Conservation (phyloP, 225 moss, liverwort and hornwort genomes). For the Pseudisothecium myosuroides region DNA sequence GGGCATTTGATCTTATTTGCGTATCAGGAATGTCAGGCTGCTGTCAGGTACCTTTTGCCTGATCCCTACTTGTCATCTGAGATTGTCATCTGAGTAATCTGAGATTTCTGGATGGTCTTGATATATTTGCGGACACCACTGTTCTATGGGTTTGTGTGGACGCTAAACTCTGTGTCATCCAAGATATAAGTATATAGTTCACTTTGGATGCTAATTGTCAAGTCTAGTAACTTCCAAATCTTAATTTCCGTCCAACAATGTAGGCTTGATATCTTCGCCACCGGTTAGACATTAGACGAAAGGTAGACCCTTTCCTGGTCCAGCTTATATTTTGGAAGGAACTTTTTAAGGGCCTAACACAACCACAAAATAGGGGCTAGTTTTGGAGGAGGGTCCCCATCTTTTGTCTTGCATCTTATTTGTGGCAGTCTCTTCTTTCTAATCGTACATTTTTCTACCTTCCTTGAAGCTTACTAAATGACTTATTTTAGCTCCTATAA, state of each 20-base stretch:
- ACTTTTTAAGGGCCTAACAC: background rate
- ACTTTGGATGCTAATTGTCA: background rate
- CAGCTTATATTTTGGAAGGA: background rate
- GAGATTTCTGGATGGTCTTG: background rate
- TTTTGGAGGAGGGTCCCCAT: background rate
- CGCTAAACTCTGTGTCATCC: background rate
- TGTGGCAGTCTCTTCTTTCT: background rate
- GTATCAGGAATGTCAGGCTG: constrained; percentile 96
- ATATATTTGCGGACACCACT: background rate
- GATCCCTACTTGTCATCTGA: background rate
- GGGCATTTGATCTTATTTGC: constrained; percentile 54
- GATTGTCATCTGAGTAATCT: background rate
- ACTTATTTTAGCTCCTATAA: background rate
- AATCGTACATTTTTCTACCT: background rate
- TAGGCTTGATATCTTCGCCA: background rate
- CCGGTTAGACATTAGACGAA: background rate
- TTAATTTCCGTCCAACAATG: background rate
- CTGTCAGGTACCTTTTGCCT: constrained; percentile 54
- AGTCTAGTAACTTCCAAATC: background rate
- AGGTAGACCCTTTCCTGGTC: background rate
- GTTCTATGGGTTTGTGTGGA: background rate
- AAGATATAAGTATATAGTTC: background rate
- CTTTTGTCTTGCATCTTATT: background rate
- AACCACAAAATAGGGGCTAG: background rate
- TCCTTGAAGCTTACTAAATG: background rate